Conservation (phyloP, 148 eudicot species). For the Amaranthus hypochondriacus region DNA sequence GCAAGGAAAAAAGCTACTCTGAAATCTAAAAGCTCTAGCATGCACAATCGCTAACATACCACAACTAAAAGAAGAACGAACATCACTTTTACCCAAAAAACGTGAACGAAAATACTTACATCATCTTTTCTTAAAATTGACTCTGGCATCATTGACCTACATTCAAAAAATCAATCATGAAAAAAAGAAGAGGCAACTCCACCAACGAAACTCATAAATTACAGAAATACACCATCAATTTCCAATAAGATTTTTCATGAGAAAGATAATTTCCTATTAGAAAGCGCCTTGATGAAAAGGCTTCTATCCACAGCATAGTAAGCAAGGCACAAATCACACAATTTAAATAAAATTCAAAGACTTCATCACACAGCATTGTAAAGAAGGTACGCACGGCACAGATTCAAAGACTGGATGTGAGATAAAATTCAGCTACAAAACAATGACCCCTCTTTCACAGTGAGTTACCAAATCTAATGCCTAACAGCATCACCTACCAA, state of each 20-base stretch:
- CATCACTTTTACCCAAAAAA: neutral
- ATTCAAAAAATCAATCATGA: constrained; percentile 1
- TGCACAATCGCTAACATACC: neutral
- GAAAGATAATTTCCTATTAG: neutral
- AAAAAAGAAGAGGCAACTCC: neutral
- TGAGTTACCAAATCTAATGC: neutral
- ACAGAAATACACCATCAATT: neutral
- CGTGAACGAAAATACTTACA: constrained; percentile 42
- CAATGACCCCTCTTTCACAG: no score
- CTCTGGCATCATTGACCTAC: constrained; percentile 61
- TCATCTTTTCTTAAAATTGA: constrained; percentile 74
- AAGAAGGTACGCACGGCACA: neutral
- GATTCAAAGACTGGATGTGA: neutral
- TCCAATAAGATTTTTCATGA: neutral
- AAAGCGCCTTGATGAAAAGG: neutral
- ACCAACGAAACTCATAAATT: neutral
- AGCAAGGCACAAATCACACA: neutral
- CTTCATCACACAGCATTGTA: neutral
- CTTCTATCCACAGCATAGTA: neutral
- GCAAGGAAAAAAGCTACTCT: neutral
- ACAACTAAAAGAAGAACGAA: constrained; percentile 1
- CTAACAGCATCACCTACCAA: neutral
- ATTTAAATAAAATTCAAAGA: neutral
- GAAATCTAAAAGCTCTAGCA: neutral
- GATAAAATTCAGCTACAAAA: neutral